phyloP scores from a whole-genome alignment of 305 asterid genomes.

The Solanum hybrid region DNA sequence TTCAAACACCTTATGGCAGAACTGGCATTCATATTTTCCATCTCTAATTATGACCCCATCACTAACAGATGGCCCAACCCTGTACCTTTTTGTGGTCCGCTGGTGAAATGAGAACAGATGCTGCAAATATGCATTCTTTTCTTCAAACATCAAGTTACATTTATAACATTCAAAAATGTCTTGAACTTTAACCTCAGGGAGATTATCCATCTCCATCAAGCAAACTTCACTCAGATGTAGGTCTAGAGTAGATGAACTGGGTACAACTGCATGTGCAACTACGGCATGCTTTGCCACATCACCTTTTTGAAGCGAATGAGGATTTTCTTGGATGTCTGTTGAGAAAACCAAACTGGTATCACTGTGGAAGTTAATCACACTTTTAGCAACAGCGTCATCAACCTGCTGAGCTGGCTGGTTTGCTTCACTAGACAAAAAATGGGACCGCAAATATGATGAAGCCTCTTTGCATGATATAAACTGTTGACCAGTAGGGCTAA shows the following conservation, averaged over 20 bases:
- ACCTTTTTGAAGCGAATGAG: conserved; percentile 22
- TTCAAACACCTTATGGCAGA: conserved; percentile 79
- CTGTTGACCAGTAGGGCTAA: conserved; percentile 83
- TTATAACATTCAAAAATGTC: conserved; percentile 76
- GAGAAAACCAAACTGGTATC: background rate
- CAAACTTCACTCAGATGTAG: conserved; percentile 27
- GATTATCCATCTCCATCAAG: conserved; percentile 61
- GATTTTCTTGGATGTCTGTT: conserved; percentile 29
- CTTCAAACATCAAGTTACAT: conserved; percentile 62
- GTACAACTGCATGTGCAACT: conserved; percentile 29
- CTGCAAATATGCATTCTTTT: conserved; percentile 64
- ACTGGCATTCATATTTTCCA: conserved; percentile 83
- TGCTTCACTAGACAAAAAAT: conserved; percentile 32
- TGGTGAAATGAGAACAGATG: conserved; percentile 77
- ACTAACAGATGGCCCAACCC: conserved; percentile 52
- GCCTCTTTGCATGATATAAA: conserved; percentile 85
- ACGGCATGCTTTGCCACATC: conserved; percentile 15
- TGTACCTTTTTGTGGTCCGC: conserved; percentile 70
- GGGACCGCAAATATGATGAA: conserved; percentile 55
- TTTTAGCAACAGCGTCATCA: conserved; percentile 33
- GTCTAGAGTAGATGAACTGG: conserved; percentile 21
- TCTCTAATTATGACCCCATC: conserved; percentile 75
- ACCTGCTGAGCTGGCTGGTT: conserved; percentile 34
- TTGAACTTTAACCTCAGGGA: conserved; percentile 78
- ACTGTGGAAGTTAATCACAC: conserved; percentile 27